Conservation (phyloP, 805 yeast genomes). For the Candida qinlingensis region DNA sequence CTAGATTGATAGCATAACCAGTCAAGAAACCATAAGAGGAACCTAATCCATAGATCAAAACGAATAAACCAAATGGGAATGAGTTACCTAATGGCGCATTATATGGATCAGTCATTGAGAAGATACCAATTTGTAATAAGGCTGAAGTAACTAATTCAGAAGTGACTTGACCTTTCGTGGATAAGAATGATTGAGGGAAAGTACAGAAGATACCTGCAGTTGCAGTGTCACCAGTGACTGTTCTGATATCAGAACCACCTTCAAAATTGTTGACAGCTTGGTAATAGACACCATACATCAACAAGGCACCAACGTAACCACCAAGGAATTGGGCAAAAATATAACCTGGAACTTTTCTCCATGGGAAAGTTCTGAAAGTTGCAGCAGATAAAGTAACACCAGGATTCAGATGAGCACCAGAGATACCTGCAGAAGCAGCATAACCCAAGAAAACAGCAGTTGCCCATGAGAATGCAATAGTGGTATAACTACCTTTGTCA, state of each 20-base stretch:
- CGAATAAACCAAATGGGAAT: slow-evolving; percentile 43
- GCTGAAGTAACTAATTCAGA: slow-evolving; percentile 44
- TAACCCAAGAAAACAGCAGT: slow-evolving; percentile 49
- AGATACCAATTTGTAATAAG: slow-evolving; percentile 39
- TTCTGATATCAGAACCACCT: slow-evolving; percentile 26
- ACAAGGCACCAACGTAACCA: slow-evolving; percentile 40
- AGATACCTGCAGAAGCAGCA: slow-evolving; percentile 46
- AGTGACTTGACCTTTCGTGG: slow-evolving; percentile 39
- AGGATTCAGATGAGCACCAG: slow-evolving; percentile 57
- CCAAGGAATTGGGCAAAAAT: slow-evolving; percentile 44
- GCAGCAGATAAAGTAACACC: slow-evolving; percentile 44
- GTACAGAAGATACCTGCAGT: slow-evolving; percentile 44
- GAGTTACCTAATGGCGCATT: slow-evolving; percentile 40
- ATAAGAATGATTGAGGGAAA: slow-evolving; percentile 36
- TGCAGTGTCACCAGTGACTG: slow-evolving; percentile 25
- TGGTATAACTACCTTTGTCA: slow-evolving; percentile 36
- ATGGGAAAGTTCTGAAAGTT: slow-evolving; percentile 46
- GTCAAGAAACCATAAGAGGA: slow-evolving; percentile 46
- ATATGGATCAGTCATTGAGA: slow-evolving; percentile 47
- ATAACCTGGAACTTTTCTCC: slow-evolving; percentile 41
- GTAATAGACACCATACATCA: slow-evolving; percentile 41
- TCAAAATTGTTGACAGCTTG: slow-evolving; percentile 34
- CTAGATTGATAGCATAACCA: slow-evolving; percentile 50
- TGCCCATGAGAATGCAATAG: slow-evolving; percentile 47
- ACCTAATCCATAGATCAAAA: slow-evolving; percentile 41